Conservation (phyloP, 768 basidiomycete genomes). For the Phaffia australis region DNA sequence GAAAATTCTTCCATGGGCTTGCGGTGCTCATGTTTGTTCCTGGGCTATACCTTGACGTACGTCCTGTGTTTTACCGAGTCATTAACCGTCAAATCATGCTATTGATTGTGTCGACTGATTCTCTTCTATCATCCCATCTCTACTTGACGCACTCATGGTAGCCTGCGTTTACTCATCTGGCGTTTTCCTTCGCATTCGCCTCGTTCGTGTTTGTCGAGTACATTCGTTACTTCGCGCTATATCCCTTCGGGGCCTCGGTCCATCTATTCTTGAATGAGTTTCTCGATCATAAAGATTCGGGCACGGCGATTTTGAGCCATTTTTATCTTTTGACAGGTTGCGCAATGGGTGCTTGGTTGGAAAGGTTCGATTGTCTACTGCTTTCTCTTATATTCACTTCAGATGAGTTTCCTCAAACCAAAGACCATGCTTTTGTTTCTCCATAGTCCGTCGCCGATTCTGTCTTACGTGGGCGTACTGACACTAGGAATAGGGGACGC, state of each 20-base stretch:
- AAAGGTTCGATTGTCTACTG: conserved; percentile 52
- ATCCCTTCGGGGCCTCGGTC: conserved; percentile 83
- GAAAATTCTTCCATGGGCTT: conserved; percentile 94
- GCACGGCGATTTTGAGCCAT: conserved; percentile 92
- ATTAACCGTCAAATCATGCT: conserved; percentile 11
- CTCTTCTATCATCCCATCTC: not conserved
- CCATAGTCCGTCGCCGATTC: conserved; percentile 44
- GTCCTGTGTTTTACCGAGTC: conserved; percentile 36
- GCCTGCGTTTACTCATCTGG: conserved; percentile 92
- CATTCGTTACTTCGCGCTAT: conserved; percentile 94
- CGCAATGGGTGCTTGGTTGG: conserved; percentile 87
- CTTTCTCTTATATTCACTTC: not conserved
- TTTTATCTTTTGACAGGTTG: conserved; percentile 95
- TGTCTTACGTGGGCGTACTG: conserved; percentile 73
- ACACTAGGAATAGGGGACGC: conserved; percentile 89
- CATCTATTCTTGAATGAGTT: conserved; percentile 98
- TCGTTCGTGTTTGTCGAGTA: conserved; percentile 94
- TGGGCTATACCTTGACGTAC: conserved; percentile 80
- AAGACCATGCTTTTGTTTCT: not conserved
- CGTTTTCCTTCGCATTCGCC: conserved; percentile 90
- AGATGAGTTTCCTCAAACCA: not conserved
- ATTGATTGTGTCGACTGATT: not conserved
- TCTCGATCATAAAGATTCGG: conserved; percentile 84
- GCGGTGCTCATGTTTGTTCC: conserved; percentile 96
- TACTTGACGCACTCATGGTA: conserved; percentile 36